Evolutionary conservation across 768 basidiomycete species (phyloP), one percentile per base, ranked within the genome.

Genomic region (Filobasidium floriforme): DNA sequence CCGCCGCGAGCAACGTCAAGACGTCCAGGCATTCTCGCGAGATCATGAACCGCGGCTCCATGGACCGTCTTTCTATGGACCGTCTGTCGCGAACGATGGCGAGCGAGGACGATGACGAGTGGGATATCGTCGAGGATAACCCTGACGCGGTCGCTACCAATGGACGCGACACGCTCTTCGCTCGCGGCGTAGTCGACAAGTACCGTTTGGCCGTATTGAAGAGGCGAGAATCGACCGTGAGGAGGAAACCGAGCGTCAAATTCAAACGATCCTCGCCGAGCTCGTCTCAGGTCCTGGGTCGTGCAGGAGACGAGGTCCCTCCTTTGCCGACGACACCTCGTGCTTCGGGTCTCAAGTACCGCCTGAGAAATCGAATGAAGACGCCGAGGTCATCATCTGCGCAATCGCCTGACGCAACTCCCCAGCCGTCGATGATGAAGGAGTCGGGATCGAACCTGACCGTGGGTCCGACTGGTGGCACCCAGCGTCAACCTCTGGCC

Each of bases 121-220:
- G 67, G 67, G 63, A 64, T 19, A 65, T 68, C 19, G 29, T 68
- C 22, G 67, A 68, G 37, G 62, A 60, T 19, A 44, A 46, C 37
- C 51, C 46, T 7, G 62, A 60, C 24, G 60, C 43, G 5, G 46
- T 59, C 19, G 67, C 67, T 12, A 40, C 59, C 15, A 68, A 68
- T 24, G 67, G 67, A 18, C 59, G 67, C 12, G 49, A 66, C 6
- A 63, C 68, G 5, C 41, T 69, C 24, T 66, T 64, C 19, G 68
- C 65, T 2, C 40, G 62, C n/a, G 66, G 68, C 41, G 68, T 69
- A 12, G 68, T 69, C 3, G 68, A 69, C 59, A 51, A 44, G 24
- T 69, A 69, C 59, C 46, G 60, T 26, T 54, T 69, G 43, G 65
- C 62, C 24, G 57, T 69, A 37, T 41, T 63, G 57, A 66, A 59